Percentiles rank a stretch among this genome's conserved stretches.
Evolutionary conservation across 257 asterid genomes (phyloP).

Genomic region (Ophiorrhiza pumila): DNA sequence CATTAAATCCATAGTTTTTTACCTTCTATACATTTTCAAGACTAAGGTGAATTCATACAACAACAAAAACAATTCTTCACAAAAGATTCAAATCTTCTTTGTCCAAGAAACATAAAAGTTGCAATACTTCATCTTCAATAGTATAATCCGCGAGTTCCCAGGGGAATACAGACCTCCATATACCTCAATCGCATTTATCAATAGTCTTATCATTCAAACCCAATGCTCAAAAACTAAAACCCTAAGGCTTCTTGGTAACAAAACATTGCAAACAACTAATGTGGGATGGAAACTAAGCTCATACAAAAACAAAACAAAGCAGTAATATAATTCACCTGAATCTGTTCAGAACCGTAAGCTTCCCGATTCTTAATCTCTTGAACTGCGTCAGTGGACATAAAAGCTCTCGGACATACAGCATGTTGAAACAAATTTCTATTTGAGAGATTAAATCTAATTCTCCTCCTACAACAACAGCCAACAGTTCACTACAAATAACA

Average conservation of each 20-base stretch:
- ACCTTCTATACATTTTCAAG: not conserved
- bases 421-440: constrained; percentile 35
- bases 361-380: constrained; percentile 45
- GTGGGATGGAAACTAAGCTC: not conserved
- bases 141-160: not conserved
- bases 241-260: not conserved
- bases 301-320: not conserved
- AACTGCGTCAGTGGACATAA: constrained; percentile 75
- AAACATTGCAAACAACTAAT: not conserved
- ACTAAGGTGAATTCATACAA: not conserved
- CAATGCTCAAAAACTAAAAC: not conserved
- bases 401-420: constrained; percentile 55
- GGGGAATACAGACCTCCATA: not conserved
- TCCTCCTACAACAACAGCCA: constrained; percentile 41
- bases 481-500: not conserved
- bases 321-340: constrained; percentile 57
- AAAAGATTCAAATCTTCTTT: not conserved
- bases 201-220: not conserved
- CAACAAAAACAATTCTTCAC: not conserved
- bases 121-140: not conserved
- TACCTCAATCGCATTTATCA: not conserved
- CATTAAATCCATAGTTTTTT: not conserved
- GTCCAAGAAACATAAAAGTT: not conserved
- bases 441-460: constrained; percentile 42
- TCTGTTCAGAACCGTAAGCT: constrained; percentile 93